Base-by-base conservation (phyloP, 164 flowering plant species). In the Umbellularia californica region DNA sequence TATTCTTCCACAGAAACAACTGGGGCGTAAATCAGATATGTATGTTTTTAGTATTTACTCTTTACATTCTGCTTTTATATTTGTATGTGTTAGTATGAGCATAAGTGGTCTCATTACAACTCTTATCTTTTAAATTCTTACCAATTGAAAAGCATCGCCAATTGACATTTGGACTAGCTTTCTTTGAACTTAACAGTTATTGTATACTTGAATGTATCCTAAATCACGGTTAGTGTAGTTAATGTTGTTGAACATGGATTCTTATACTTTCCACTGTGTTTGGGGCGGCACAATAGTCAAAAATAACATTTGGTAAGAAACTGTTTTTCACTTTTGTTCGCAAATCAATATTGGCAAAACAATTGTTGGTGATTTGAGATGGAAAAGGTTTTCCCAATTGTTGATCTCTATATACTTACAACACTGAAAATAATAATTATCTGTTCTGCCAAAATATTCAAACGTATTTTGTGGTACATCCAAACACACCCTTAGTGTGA, bases 1-100 rank as follows among this genome's bases (percentile, higher is more conserved):
- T 79, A 93, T 95, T 79, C 82, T 95, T 65, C 98, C 99, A 12
- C 99, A 95, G 82, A 95, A 95, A 84, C 99, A 95, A 82, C 93
- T 95, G 73, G 93, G 92, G 11, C 98, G 96, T 67, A 93, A 90
- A 87, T 95, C 98, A 74, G 98, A 95, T 75, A 95, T 90, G 98
- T 94, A 91, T 20, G 95, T 62, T 0, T 50, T 55, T 68, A 27
- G 19, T 25, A 68, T 10, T 19, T 30, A 19, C 65, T 51, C 22
- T 28, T 33, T 71, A 2, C 66, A 14, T 25, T 55, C 73, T 65
- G 28, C 19, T 3, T 55, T 15, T 55, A 20, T 12, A 55, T 55
- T 55, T 55, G 5, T 55, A 55, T 55, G 20, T 55, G 60, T 55
- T 14, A 12, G 1, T 17, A 55, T 17, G 17, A 14, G 60, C 58